Evolutionary conservation across 176 grass and related monocot species (phyloP).

Genomic region (Chrysopogon serrulatus): DNA sequence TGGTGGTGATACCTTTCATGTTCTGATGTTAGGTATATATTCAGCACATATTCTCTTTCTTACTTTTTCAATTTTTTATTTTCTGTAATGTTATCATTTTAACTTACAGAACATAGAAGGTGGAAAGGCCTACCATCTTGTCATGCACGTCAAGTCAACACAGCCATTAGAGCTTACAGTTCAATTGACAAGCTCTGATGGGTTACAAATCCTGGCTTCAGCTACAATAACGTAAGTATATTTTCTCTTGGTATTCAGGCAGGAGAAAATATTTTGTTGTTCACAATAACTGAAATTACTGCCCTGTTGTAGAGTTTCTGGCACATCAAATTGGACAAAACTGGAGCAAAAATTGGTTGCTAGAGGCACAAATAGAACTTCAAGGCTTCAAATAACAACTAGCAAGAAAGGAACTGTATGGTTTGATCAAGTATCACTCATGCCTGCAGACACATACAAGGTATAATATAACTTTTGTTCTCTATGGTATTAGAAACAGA

Average conservation of each 20-base stretch:
- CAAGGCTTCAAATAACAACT: too few species aligned
- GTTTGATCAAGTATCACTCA: conserved; percentile 60
- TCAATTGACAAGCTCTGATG: conserved; percentile 56
- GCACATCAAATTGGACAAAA: too few species aligned
- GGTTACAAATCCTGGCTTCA: conserved; percentile 47
- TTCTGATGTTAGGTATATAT: not conserved
- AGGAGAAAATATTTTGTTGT: too few species aligned
- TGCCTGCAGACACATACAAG: conserved; percentile 59
- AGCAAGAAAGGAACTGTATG: conserved; percentile 45
- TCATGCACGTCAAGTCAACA: conserved; percentile 59
- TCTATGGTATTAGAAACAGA: not conserved
- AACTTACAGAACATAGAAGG: conserved; percentile 85
- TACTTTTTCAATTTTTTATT: not conserved
- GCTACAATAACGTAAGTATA: conserved; percentile 40
- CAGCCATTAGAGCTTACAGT: conserved; percentile 42
- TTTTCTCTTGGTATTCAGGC: too few species aligned
- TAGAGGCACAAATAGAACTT: too few species aligned
- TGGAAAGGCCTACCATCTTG: conserved; percentile 69
- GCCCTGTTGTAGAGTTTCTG: too few species aligned
- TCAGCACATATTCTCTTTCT: not conserved
- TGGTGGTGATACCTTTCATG: not conserved
- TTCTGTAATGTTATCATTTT: conserved; percentile 6
- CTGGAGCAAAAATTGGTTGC: too few species aligned
- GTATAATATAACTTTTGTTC: conserved; percentile 4
- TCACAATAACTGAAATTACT: too few species aligned